Evolutionary conservation across 2,329 filamentous ascomycete species (phyloP).

Genomic region (Aspergillus felis): DNA sequence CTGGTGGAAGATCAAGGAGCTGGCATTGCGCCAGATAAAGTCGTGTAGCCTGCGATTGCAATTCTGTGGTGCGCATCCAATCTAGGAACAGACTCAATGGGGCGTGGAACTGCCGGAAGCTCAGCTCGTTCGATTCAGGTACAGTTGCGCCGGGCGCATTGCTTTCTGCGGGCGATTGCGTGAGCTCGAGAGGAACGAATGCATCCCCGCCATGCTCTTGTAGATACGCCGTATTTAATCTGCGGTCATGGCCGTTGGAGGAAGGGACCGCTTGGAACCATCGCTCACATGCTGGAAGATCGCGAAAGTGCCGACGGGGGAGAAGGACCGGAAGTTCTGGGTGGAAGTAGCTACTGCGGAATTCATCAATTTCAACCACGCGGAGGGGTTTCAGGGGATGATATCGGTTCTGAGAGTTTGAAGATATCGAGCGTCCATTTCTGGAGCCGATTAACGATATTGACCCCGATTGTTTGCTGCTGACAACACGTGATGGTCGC

Average conservation of each 20-base stretch:
- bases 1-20: conserved; percentile 62
- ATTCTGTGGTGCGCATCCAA: conserved; percentile 37
- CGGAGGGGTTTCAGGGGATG: conserved; percentile 26
- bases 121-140: conserved; percentile 7
- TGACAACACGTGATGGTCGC: conserved; percentile 2
- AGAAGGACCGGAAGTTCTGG: conserved; percentile 53
- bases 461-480: neutral
- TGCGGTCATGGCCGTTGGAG: conserved; percentile 22
- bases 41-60: conserved; percentile 24
- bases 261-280: conserved; percentile 54
- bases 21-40: conserved; percentile 85
- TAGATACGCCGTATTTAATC: conserved; percentile 44
- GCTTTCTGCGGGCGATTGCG: conserved; percentile 17
- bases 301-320: conserved; percentile 38
- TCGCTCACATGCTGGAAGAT: conserved; percentile 52
- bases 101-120: conserved; percentile 46
- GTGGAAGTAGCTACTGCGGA: conserved; percentile 52
- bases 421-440: neutral
- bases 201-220: conserved; percentile 43
- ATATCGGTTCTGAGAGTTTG: conserved; percentile 16
- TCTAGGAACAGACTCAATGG: conserved; percentile 62
- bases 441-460: neutral
- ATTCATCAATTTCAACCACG: conserved; percentile 40
- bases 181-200: conserved; percentile 59
- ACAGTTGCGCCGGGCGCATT: neutral